These are phyloP conservation scores for Condylostoma magnum DNA, from an alignment of 169 alveolate species.

Conservation along the genomic window DNA sequence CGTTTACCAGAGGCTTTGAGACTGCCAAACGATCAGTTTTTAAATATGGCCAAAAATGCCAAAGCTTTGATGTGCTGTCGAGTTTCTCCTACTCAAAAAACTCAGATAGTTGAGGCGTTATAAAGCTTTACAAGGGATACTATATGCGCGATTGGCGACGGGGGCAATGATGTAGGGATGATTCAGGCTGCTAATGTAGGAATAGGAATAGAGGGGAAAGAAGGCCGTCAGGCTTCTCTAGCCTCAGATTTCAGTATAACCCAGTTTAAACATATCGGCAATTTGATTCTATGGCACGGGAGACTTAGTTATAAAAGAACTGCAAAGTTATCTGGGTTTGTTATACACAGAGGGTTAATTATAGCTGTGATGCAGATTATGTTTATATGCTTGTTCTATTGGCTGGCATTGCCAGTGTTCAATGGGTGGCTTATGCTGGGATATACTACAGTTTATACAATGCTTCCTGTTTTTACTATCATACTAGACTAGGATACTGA, in stretches of 20 bases:
- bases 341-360: conserved; percentile 95
- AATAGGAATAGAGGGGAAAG: conserved; percentile 96
- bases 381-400: conserved; percentile 89
- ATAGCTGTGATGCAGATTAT: conserved; percentile 93
- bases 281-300: conserved; percentile 97
- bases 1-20: conserved; percentile 68
- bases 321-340: conserved; percentile 91
- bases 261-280: conserved; percentile 90
- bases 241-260: conserved; percentile 96
- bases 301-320: conserved; percentile 93
- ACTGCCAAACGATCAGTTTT: conserved; percentile 71
- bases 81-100: conserved; percentile 98
- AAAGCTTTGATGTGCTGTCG: conserved; percentile 96
- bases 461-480: conserved; percentile 94
- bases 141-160: conserved; percentile 98
- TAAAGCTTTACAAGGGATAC: conserved; percentile 72
- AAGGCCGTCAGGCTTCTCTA: conserved; percentile 95
- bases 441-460: conserved; percentile 95
- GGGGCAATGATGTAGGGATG: conserved; percentile 99
- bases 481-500: conserved; percentile 39
- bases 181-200: conserved; percentile 95
- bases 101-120: conserved; percentile 85
- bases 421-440: conserved; percentile 97
- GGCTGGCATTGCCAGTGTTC: conserved; percentile 93
- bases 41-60: conserved; percentile 82